phyloP scores from a whole-genome alignment of 805 yeast genomes.

The Saturnispora ahearnii region DNA sequence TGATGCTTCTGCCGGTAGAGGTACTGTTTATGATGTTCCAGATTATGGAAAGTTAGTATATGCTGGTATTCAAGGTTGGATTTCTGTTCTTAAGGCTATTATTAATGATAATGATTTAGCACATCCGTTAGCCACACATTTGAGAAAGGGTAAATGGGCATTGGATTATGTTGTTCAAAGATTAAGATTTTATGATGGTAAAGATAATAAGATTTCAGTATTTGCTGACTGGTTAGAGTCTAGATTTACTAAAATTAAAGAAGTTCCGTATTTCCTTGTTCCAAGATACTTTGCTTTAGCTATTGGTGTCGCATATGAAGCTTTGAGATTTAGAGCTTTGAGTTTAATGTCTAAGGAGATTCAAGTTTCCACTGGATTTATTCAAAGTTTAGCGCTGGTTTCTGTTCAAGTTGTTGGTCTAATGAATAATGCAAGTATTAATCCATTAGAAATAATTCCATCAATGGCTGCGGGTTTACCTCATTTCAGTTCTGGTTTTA shows the following conservation, averaged over 20 bases:
- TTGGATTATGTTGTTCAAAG: slow-evolving; percentile 64
- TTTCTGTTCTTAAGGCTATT: slow-evolving; percentile 51
- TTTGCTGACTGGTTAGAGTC: slow-evolving; percentile 62
- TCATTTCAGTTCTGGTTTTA: slow-evolving; percentile 80
- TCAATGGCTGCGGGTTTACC: slow-evolving; percentile 95
- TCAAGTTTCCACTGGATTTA: slow-evolving; percentile 58
- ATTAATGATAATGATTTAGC: slow-evolving; percentile 68
- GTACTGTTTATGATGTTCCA: slow-evolving; percentile 72
- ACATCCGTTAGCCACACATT: slow-evolving; percentile 72
- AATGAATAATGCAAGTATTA: slow-evolving; percentile 65
- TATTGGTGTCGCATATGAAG: slow-evolving; percentile 78
- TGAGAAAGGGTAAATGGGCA: slow-evolving; percentile 86
- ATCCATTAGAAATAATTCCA: slow-evolving; percentile 54
- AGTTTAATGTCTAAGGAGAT: slow-evolving; percentile 44
- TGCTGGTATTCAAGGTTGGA: slow-evolving; percentile 94
- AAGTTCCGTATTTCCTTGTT: slow-evolving; percentile 67
- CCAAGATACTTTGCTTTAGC: slow-evolving; percentile 84
- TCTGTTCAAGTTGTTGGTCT: slow-evolving; percentile 81
- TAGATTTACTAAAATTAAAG: slow-evolving; percentile 53
- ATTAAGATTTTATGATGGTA: slow-evolving; percentile 40
- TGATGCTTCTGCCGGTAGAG: slow-evolving; percentile 62
- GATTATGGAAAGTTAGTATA: slow-evolving; percentile 63
- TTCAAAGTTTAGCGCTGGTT: slow-evolving; percentile 69
- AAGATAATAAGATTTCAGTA: slow-evolving; percentile 39
- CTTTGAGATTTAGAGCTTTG: slow-evolving; percentile 62